phyloP scores from a whole-genome alignment of 768 basidiomycete species.

The Crucibulum laeve region DNA sequence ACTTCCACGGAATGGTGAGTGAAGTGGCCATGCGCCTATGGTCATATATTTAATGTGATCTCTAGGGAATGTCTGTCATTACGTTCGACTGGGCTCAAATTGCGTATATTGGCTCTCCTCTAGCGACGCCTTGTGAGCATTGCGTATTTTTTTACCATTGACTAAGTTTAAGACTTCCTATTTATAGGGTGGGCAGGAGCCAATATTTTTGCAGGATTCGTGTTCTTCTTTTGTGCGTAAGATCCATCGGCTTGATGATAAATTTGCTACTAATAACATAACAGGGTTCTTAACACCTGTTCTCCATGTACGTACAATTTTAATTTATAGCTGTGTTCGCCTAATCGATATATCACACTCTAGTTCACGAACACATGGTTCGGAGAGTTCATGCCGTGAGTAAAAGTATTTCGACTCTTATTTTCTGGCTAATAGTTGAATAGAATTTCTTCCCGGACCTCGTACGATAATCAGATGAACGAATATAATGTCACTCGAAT shows the following conservation, averaged over 20 bases:
- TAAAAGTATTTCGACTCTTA: slow-evolving; percentile 3
- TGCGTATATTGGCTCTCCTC: slow-evolving; percentile 55
- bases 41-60: slow-evolving; percentile 25
- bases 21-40: slow-evolving; percentile 27
- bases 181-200: slow-evolving; percentile 63
- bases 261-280: not conserved
- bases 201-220: slow-evolving; percentile 56
- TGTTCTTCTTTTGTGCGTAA: slow-evolving; percentile 59
- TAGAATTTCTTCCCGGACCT: slow-evolving; percentile 52
- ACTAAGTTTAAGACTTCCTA: not conserved
- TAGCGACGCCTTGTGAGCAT: slow-evolving; percentile 35
- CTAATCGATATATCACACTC: not conserved
- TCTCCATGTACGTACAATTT: slow-evolving; percentile 36
- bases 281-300: slow-evolving; percentile 53
- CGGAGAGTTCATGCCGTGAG: slow-evolving; percentile 48
- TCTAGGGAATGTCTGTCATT: slow-evolving; percentile 37
- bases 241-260: not conserved
- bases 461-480: slow-evolving; percentile 58
- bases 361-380: slow-evolving; percentile 63
- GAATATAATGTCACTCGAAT: slow-evolving; percentile 55
- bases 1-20: slow-evolving; percentile 44
- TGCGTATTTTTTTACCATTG: not conserved
- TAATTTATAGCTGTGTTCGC: not conserved
- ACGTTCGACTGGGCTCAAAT: slow-evolving; percentile 60
- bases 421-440: not conserved